Conservation (phyloP, 345 rosid species). For the Xanthoceras sorbifolium region DNA sequence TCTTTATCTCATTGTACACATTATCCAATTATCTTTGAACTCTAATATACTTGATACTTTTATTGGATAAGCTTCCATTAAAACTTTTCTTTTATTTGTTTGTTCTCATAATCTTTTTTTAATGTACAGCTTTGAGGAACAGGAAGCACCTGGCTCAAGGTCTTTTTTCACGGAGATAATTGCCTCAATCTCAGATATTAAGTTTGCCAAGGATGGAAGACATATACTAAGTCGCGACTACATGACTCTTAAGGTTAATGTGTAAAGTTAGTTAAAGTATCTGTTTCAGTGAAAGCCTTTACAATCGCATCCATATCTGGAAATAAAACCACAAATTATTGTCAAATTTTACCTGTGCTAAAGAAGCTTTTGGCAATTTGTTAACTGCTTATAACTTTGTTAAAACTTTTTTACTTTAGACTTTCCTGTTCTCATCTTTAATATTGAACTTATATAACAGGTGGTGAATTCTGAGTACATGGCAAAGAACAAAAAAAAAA, state of each 20-base stretch:
- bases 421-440: neutral
- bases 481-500: neutral
- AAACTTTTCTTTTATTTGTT: neutral
- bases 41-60: neutral
- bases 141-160: constrained; percentile 70
- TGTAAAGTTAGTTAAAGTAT: neutral
- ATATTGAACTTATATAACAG: neutral
- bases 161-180: constrained; percentile 95
- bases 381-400: neutral
- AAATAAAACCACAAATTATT: neutral
- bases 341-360: neutral
- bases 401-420: neutral
- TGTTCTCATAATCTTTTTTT: neutral
- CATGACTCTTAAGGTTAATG: constrained; percentile 87
- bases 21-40: neutral
- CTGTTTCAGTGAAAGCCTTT: neutral
- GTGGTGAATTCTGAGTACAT: neutral
- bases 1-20: neutral
- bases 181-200: constrained; percentile 90
- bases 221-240: constrained; percentile 90
- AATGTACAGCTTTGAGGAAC: constrained; percentile 78
- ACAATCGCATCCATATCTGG: neutral
- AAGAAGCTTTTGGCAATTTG: neutral
- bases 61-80: constrained; percentile 7
- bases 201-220: constrained; percentile 81